Evolutionary conservation across 257 asterid species (phyloP), one percentile per base, ranked within the genome.

Genomic region (Solanum lycopersicoides): DNA sequence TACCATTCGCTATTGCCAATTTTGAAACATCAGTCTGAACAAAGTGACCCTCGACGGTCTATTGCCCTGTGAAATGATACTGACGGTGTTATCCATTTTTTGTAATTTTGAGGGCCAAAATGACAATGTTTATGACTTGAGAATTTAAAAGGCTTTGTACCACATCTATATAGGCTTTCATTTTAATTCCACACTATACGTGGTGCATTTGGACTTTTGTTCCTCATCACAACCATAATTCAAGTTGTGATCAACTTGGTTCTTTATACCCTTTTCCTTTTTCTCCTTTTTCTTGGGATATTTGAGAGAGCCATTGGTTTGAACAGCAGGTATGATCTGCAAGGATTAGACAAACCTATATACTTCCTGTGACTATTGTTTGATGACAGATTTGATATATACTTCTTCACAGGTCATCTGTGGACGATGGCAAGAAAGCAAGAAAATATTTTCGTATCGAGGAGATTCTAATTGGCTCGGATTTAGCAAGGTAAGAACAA

Each of bases 391-490:
- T 50, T 86, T 68, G 85, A 83, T 42, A 69, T 60, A 56, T 44
- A 73, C 73, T 45, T 87, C 79, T 88, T 79, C 89, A 90, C 95
- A 97, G 98, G 94, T 97, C 76, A 76, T 93, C 5, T 95, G 98
- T 87, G 98, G 98, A 84, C 88, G 86, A 50, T 97, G 99, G 99
- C 90, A 83, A 86, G 94, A 93, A 59, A 83, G 93, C 89, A 87
- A 89, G 88, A 97, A 92, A 87, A 91, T 91, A 7, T 95, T 95
- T 90, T 95, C 98, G 1, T 95, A 94, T 88, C 91, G 98, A 91
- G 99, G 99, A 72, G 98, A 97, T 92, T 95, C 99, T 44, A 95
- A 97, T 91, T 97, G 99, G 98, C 99, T 97, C 65, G 98, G 99
- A 69, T 97, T 97, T 89, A 91, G 95, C 90, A 97, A 97, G 98